These are phyloP conservation scores for Tulasnella sp. DNA, from an alignment of 768 basidiomycete genomes.

Conservation along the genomic window DNA sequence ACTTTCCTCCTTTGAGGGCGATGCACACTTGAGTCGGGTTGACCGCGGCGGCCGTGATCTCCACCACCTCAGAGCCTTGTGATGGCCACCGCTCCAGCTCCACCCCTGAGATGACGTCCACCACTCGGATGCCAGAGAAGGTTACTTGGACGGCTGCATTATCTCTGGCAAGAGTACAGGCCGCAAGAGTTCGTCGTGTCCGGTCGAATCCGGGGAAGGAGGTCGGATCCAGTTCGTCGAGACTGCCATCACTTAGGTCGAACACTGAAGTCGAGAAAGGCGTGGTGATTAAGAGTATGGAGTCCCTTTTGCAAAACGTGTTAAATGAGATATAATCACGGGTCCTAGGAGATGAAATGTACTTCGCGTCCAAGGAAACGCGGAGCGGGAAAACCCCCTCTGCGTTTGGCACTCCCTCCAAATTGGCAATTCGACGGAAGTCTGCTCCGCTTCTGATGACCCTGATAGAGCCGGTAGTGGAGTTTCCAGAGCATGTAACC, in stretches of 20 bases:
- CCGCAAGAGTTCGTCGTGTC: constrained; percentile 46
- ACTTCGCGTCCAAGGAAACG: constrained; percentile 31
- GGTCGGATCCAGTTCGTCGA: constrained; percentile 31
- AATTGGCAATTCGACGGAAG: constrained; percentile 48
- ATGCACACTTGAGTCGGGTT: constrained; percentile 58
- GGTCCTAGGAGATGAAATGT: constrained; percentile 16
- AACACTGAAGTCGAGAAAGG: constrained; percentile 44
- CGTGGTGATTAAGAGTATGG: constrained; percentile 51
- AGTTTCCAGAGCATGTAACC: constrained; percentile 76
- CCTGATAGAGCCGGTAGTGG: constrained; percentile 63
- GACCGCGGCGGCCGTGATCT: constrained; percentile 54
- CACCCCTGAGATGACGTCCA: constrained; percentile 35
- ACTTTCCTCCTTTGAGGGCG: constrained; percentile 40
- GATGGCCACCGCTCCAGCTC: constrained; percentile 6
- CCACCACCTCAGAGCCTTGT: constrained; percentile 27
- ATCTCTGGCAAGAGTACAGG: constrained; percentile 47
- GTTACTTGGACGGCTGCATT: constrained; percentile 66
- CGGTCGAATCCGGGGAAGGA: constrained; percentile 35
- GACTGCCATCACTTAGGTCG: constrained; percentile 31
- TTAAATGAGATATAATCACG: background rate
- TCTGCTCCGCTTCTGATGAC: constrained; percentile 74
- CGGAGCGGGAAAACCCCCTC: constrained; percentile 53
- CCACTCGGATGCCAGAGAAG: constrained; percentile 38
- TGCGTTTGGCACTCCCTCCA: constrained; percentile 48
- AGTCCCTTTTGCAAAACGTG: constrained; percentile 8